These are phyloP conservation scores for Cyathus striatus DNA, from an alignment of 768 basidiomycete species.

Conservation along the genomic window DNA sequence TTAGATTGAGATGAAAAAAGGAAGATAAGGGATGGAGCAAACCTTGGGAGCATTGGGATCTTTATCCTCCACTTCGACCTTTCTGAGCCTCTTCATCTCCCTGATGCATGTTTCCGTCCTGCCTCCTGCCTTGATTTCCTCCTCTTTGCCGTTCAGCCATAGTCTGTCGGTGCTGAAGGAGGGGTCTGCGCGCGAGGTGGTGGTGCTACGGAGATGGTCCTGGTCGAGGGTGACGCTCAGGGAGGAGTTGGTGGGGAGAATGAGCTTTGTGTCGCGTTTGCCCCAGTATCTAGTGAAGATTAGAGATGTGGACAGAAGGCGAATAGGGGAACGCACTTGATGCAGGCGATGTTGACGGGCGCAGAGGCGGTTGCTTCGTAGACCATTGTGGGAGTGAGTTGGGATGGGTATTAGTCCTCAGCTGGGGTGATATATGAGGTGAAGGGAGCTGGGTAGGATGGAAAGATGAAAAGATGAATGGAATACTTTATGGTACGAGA, in stretches of 20 bases:
- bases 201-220: conserved; percentile 91
- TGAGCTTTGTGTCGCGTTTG: conserved; percentile 92
- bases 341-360: conserved; percentile 96
- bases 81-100: conserved; percentile 79
- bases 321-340: conserved; percentile 60
- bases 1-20: conserved; percentile 5
- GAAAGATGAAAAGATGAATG: neutral
- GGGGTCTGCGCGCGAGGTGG: conserved; percentile 82
- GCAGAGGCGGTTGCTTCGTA: conserved; percentile 88
- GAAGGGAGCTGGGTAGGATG: neutral
- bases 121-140: conserved; percentile 79
- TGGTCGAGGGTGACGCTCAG: conserved; percentile 97
- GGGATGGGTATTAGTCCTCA: neutral
- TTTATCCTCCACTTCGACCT: conserved; percentile 65
- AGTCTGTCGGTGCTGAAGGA: conserved; percentile 72
- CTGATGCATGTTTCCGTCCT: conserved; percentile 79
- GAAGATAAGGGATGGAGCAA: conserved; percentile 8
- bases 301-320: neutral
- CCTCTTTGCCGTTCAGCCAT: conserved; percentile 94
- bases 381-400: conserved; percentile 18
- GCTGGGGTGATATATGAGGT: neutral
- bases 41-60: conserved; percentile 66
- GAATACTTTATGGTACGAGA: no score
- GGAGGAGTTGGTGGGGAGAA: conserved; percentile 96
- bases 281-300: conserved; percentile 82